phyloP scores from a whole-genome alignment of 169 alveolate species.

The Plasmodium gallinaceum region DNA sequence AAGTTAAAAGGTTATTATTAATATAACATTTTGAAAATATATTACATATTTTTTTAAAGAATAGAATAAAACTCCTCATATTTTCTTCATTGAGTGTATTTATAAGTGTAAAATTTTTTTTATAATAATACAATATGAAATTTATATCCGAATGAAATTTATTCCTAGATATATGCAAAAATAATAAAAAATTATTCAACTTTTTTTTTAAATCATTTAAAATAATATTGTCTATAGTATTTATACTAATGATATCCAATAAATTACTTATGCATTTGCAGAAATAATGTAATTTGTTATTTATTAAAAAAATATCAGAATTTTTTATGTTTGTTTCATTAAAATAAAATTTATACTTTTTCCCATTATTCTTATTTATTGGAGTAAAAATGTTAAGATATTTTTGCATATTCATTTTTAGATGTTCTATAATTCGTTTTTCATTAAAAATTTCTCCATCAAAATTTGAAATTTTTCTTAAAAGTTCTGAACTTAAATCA shows the following conservation, averaged over 20 bases:
- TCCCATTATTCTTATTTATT: constrained; percentile 51
- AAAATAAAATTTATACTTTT: constrained; percentile 16
- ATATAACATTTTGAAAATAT: constrained; percentile 1
- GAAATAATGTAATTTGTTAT: constrained; percentile 19
- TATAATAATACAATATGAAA: constrained; percentile 10
- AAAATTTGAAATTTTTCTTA: constrained; percentile 31
- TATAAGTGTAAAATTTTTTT: not conserved
- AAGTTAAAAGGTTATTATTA: constrained; percentile 4
- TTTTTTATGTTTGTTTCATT: constrained; percentile 37
- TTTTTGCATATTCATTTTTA: constrained; percentile 27
- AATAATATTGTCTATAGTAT: not conserved
- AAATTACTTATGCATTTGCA: constrained; percentile 18
- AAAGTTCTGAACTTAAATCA: constrained; percentile 26
- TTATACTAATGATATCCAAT: not conserved
- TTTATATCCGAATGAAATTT: constrained; percentile 26
- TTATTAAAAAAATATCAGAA: not conserved
- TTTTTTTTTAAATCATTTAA: constrained; percentile 9
- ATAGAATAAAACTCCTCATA: not conserved
- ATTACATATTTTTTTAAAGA: constrained; percentile 5
- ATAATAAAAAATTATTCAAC: constrained; percentile 30
- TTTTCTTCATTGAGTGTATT: constrained; percentile 8
- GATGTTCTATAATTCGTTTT: constrained; percentile 20
- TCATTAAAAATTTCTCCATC: constrained; percentile 44
- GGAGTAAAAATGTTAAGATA: constrained; percentile 33
- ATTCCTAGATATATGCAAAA: constrained; percentile 22